Base-by-base conservation (phyloP, 805 yeast species). In the Pichia scutulata region DNA sequence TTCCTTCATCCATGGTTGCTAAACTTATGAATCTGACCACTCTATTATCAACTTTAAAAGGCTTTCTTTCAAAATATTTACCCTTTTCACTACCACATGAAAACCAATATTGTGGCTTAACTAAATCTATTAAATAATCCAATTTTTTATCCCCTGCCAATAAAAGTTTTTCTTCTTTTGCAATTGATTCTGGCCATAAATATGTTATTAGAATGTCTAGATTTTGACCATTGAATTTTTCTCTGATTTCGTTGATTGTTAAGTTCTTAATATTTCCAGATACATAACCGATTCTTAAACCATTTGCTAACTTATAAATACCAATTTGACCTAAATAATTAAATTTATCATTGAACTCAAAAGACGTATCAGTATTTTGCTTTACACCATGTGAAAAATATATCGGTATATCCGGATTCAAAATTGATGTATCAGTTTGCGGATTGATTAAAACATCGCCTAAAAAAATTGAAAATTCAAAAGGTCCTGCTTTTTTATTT, bases 91-190 rank as follows among this genome's bases (percentile, higher is more conserved):
- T 64, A 43, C 86, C 86, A 23, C 72, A 75, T 2, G 80, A 70
- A 59, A 87, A 82, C 64, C 84, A 85, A 60, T 87, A 87, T 50
- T 80, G 69, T 2, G 96, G 95, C 52, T 73, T 71, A 2, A 70
- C 47, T 18, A 58, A 52, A 44, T 65, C 63, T 2, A 79, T 74
- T 1, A 81, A 52, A 6, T 58, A 60, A 61, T 83, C 88, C 4
- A 82, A 63, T 18, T 66, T 55, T 0, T 59, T 44, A 55, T 74
- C 70, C 0, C 82, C 82, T 7, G 72, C 68, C n/a, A 76, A 55
- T 0, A 71, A 61, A 19, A 74, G 61, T 26, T 70, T 68, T 36
- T 73, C 71, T 49, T 70, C 74, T 13, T 65, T 60, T 0, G 84
- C 74, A 22, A 84, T 69, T 0, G 70, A 63, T 2, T 68, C 60